phyloP scores from a whole-genome alignment of 345 rosid species.

The Syzygium jambos region DNA sequence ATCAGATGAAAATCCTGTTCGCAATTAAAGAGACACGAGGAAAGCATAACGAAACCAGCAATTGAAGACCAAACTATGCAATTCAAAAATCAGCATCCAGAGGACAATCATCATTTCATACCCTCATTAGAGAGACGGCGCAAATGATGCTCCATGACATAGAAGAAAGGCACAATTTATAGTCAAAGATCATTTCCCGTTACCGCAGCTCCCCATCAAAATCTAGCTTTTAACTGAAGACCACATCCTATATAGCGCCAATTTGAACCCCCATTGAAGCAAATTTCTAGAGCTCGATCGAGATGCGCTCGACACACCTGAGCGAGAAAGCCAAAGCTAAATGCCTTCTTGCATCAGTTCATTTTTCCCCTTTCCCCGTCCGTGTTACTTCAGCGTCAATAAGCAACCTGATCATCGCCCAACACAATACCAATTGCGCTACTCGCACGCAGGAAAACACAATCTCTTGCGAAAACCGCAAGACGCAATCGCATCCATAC shows the following conservation, averaged over 20 bases:
- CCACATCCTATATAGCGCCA: not conserved
- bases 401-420: not conserved
- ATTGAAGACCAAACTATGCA: not conserved
- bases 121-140: not conserved
- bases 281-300: not conserved
- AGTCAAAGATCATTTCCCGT: not conserved
- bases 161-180: not conserved
- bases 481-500: not conserved
- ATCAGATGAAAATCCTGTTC: not conserved
- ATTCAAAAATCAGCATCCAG: not conserved
- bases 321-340: not conserved
- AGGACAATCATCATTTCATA: not conserved
- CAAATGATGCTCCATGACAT: no score
- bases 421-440: not conserved
- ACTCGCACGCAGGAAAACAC: not conserved
- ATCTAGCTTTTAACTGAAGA: not conserved
- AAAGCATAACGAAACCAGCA: not conserved
- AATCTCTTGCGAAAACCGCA: not conserved
- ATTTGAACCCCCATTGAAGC: not conserved
- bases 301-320: not conserved
- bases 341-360: not conserved
- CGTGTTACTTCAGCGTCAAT: not conserved
- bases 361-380: not conserved
- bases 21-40: not conserved
- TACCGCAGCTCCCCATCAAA: not conserved